phyloP scores from a whole-genome alignment of 2,329 filamentous ascomycete species.

The Fusarium solani-melongenae region DNA sequence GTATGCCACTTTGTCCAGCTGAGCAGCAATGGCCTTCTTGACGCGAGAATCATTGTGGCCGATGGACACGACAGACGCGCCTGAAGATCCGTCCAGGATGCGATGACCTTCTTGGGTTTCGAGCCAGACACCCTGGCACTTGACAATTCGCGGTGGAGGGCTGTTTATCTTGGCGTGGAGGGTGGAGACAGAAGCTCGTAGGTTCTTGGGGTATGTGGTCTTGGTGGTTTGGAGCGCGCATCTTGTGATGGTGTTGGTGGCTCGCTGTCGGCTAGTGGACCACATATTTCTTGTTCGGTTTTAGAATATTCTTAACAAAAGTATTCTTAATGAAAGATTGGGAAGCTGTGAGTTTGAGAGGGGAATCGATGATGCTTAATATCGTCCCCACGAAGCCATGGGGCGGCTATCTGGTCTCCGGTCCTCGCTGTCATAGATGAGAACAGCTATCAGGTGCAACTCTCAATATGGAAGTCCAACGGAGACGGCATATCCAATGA shows the following conservation, averaged over 20 bases:
- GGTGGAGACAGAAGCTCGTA: constrained; percentile 16
- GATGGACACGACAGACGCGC: constrained; percentile 31
- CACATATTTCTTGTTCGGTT: not conserved
- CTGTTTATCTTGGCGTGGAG: constrained; percentile 31
- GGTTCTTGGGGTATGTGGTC: fast-evolving
- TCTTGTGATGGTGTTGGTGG: not conserved
- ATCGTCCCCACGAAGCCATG: not conserved
- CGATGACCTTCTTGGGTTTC: constrained; percentile 19
- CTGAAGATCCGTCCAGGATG: constrained; percentile 28
- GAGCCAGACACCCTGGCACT: constrained; percentile 22
- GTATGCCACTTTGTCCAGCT: constrained; percentile 23
- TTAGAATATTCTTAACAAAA: not conserved
- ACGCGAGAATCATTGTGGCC: constrained; percentile 24
- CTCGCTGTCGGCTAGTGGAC: not conserved
- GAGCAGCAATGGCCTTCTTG: constrained; percentile 21
- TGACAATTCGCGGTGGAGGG: constrained; percentile 22
- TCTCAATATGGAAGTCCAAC: constrained; percentile 1
- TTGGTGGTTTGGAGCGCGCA: not conserved
- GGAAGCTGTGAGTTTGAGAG: not conserved
- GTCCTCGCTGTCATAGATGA: not conserved
- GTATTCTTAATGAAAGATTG: not conserved
- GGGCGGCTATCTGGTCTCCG: not conserved
- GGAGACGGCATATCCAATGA: constrained; percentile 21
- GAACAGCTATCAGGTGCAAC: not conserved
- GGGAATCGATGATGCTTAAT: not conserved